Conservation (phyloP, 148 eudicot species). For the Limonium bicolor region DNA sequence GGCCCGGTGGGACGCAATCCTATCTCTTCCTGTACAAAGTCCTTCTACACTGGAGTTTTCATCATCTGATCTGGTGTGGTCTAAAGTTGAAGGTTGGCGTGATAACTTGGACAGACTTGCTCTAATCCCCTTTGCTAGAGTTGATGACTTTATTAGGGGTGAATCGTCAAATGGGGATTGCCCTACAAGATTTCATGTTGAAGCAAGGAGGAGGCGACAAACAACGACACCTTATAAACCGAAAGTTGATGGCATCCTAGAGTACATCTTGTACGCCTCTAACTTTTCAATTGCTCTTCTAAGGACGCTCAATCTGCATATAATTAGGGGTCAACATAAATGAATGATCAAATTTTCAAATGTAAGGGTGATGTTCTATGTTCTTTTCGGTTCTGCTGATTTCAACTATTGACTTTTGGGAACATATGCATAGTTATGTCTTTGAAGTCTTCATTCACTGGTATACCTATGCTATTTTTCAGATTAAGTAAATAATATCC, state of each 20-base stretch:
- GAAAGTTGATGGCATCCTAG: constrained; percentile 90
- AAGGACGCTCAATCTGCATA: neutral
- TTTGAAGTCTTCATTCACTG: too few species aligned
- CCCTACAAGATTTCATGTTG: constrained; percentile 88
- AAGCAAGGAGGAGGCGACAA: constrained; percentile 68
- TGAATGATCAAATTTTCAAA: too few species aligned
- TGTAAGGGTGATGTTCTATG: too few species aligned
- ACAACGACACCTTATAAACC: constrained; percentile 46
- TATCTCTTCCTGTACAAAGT: constrained; percentile 90
- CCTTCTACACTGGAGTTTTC: constrained; percentile 74
- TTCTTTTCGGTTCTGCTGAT: too few species aligned
- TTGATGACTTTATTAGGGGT: constrained; percentile 78
- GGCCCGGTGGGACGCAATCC: constrained; percentile 96
- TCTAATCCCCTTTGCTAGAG: constrained; percentile 78
- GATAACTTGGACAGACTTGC: constrained; percentile 78
- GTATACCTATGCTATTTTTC: too few species aligned
- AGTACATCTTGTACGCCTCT: constrained; percentile 69
- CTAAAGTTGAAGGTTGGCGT: constrained; percentile 75
- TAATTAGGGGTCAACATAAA: too few species aligned
- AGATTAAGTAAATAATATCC: neutral
- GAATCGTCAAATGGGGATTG: constrained; percentile 79
- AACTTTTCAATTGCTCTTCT: neutral
- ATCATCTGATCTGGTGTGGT: constrained; percentile 76
- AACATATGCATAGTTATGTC: too few species aligned
- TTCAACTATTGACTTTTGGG: too few species aligned